phyloP scores from a whole-genome alignment of 2,329 filamentous ascomycete species.

The Colletotrichum filicis region DNA sequence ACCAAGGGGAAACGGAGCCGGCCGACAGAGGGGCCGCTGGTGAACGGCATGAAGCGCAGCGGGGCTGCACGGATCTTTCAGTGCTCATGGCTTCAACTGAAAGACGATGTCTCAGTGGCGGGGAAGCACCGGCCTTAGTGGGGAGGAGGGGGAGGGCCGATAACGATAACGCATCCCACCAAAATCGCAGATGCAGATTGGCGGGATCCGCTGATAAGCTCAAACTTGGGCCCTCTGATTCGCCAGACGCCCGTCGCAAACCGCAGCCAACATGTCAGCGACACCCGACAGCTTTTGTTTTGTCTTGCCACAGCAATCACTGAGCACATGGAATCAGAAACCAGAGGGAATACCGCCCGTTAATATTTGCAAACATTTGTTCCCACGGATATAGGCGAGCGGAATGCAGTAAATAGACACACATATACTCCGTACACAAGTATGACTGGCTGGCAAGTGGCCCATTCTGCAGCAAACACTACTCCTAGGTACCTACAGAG shows the following conservation, averaged over 20 bases:
- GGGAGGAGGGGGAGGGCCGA: constrained; percentile 17
- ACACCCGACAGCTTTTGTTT: neutral
- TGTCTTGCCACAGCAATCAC: neutral
- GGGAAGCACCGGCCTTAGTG: neutral
- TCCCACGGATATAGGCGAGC: neutral
- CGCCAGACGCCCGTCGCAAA: constrained; percentile 3
- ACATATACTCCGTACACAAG: neutral
- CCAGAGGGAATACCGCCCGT: neutral
- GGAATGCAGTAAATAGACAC: neutral
- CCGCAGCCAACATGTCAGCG: neutral
- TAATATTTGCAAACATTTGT: neutral
- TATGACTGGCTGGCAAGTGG: neutral
- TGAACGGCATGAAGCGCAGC: constrained; percentile 11
- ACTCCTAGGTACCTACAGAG: neutral
- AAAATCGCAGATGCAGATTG: constrained; percentile 1
- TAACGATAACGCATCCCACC: constrained; percentile 28
- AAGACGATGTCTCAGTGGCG: neutral
- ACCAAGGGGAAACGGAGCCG: constrained; percentile 26
- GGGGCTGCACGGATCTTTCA: constrained; percentile 4
- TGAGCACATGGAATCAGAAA: neutral
- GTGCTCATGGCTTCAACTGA: neutral
- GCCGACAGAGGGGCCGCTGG: constrained; percentile 24
- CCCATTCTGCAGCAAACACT: neutral
- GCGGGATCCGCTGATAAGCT: constrained; percentile 27
- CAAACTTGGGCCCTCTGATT: constrained; percentile 23